Conservation (phyloP, 2,329 filamentous ascomycete genomes). For the Ceratocystis ficicola region DNA sequence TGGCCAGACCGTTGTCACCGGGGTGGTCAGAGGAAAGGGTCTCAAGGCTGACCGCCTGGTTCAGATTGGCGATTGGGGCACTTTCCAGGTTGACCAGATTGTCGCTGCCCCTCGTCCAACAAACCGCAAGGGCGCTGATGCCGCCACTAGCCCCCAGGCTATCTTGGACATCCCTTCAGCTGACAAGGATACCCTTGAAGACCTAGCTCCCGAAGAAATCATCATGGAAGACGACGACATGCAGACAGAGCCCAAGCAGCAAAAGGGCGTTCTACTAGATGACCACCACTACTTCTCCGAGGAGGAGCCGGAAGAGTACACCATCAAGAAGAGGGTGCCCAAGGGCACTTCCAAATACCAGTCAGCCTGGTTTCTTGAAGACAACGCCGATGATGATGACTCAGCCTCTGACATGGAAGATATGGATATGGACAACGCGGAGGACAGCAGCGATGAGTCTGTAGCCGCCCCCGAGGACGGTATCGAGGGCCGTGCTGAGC, state of each 20-base stretch:
- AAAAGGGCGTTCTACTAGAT: slow-evolving; percentile 84
- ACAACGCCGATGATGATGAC: slow-evolving; percentile 66
- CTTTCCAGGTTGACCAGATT: slow-evolving; percentile 86
- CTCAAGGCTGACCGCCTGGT: slow-evolving; percentile 83
- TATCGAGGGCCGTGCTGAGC: slow-evolving; percentile 53
- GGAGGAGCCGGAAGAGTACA: slow-evolving; percentile 53
- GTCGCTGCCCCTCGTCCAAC: slow-evolving; percentile 55
- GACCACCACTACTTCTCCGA: slow-evolving; percentile 98
- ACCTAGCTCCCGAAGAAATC: slow-evolving; percentile 76
- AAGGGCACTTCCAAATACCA: slow-evolving; percentile 91
- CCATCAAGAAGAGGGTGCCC: slow-evolving; percentile 61
- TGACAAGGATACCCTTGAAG: slow-evolving; percentile 70
- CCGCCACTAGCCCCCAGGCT: slow-evolving; percentile 48
- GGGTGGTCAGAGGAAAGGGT: slow-evolving; percentile 72
- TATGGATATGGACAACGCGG: slow-evolving; percentile 47
- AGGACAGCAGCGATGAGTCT: slow-evolving; percentile 44
- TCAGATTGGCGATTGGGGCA: slow-evolving; percentile 86
- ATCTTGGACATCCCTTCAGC: slow-evolving; percentile 59
- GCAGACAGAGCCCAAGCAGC: slow-evolving; percentile 35
- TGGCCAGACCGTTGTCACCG: slow-evolving; percentile 63
- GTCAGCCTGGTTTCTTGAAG: slow-evolving; percentile 78
- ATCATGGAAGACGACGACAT: slow-evolving; percentile 53
- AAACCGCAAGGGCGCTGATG: slow-evolving; percentile 55
- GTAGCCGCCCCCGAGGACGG: slow-evolving; percentile 69
- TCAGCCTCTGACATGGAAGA: slow-evolving; percentile 66